phyloP scores from a whole-genome alignment of 805 yeast species.

The Danielia oregonensis region DNA sequence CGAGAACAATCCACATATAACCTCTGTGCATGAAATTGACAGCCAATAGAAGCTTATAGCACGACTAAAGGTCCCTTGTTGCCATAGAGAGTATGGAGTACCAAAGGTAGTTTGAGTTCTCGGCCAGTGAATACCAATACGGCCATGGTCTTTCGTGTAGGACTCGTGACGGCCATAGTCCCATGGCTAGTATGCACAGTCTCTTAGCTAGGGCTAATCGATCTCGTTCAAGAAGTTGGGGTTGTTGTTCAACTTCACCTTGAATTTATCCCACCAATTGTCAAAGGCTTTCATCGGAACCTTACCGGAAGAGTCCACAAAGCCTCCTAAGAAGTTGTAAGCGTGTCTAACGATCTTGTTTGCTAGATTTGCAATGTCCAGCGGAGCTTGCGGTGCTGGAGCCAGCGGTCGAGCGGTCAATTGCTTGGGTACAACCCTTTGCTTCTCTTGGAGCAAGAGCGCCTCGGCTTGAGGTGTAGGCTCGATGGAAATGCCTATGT shows the following conservation, averaged over 20 bases:
- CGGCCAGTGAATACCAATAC: no score
- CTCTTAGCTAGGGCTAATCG: slow-evolving; percentile 5
- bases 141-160: no score
- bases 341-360: slow-evolving; percentile 89
- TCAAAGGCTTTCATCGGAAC: slow-evolving; percentile 87
- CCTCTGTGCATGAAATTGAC: no score
- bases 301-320: slow-evolving; percentile 71
- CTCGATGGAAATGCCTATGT: slow-evolving; percentile 89
- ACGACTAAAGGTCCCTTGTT: no score
- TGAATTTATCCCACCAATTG: slow-evolving; percentile 94
- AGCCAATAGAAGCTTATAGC: no score
- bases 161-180: no score
- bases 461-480: slow-evolving; percentile 63
- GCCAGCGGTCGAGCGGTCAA: slow-evolving; percentile 23
- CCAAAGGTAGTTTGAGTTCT: no score
- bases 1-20: no score
- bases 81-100: no score
- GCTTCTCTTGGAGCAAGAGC: slow-evolving; percentile 46
- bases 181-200: not conserved
- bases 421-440: slow-evolving; percentile 12
- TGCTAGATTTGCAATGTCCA: slow-evolving; percentile 56
- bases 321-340: slow-evolving; percentile 86
- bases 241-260: slow-evolving; percentile 66
- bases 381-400: slow-evolving; percentile 21
- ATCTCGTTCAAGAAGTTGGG: slow-evolving; percentile 68